Base-by-base conservation (phyloP, 495 filamentous ascomycete genomes). In the Hypoxylon lienhwacheense region DNA sequence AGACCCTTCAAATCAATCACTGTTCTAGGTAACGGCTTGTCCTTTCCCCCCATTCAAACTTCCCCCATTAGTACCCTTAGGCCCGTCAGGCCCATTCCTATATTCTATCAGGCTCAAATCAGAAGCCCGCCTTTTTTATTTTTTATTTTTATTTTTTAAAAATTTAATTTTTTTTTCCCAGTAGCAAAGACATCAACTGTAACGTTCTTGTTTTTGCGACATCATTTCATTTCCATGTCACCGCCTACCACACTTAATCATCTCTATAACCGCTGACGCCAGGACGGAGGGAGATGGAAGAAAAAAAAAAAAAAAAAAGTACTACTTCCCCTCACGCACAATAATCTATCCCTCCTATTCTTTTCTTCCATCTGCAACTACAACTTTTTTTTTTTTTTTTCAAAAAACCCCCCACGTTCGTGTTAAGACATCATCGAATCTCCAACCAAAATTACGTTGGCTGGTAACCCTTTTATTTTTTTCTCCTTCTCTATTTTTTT, bases 241-340 rank as follows among this genome's bases (percentile, higher is more conserved):
- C 53, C 36, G 49, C 34, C 22, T 47, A 60, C 49, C 47, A 58
- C n/a, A n/a, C n/a, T n/a, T n/a, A n/a, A n/a, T n/a, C n/a, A n/a
- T n/a, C n/a, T n/a, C n/a, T n/a, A n/a, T 49, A 47, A 43, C 55
- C 48, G 54, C 34, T 55, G 51, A 61, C 57, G 47, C 47, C 50
- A 61, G 46, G n/a, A n/a, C n/a, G n/a, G n/a, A n/a, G n/a, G n/a
- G n/a, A n/a, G n/a, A n/a, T n/a, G n/a, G n/a, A n/a, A n/a, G n/a
- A n/a, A n/a, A n/a, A n/a, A n/a, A n/a, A n/a, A n/a, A 47, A 61
- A 57, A 55, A 40, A 32, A 43, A 44, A 48, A 60, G 51, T 55
- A 55, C 51, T 45, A n/a, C n/a, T 60, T 61, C 57, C 57, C 57
- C 57, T 61, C 57, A 61, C 57, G 57, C 51, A 61, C n/a, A n/a